These are phyloP conservation scores for Phytophthora melonis DNA, from an alignment of 352 stramenopile genomes.

Conservation along the genomic window DNA sequence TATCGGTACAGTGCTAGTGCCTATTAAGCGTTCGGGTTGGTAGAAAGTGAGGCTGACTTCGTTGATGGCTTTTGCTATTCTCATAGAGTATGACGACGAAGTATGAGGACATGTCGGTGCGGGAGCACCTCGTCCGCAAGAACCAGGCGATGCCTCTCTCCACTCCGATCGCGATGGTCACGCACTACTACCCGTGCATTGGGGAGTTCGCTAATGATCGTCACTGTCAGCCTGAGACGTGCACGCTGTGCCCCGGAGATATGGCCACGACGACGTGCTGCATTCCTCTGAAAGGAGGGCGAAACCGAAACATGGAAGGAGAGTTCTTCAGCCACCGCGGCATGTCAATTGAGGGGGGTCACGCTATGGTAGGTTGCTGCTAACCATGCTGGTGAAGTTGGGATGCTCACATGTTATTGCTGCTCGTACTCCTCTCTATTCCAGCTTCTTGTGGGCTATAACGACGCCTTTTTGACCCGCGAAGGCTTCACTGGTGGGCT, in stretches of 20 bases:
- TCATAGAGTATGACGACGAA: constrained; percentile 76
- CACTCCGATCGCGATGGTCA: constrained; percentile 76
- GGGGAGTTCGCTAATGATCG: constrained; percentile 59
- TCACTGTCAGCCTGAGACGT: constrained; percentile 70
- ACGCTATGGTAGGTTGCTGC: constrained; percentile 66
- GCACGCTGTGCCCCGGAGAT: constrained; percentile 76
- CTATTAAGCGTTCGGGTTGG: neutral
- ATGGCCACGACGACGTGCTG: constrained; percentile 86
- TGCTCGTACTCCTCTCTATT: neutral
- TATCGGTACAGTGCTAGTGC: constrained; percentile 48
- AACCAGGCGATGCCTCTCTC: constrained; percentile 85
- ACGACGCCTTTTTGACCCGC: constrained; percentile 77
- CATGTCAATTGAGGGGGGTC: constrained; percentile 83
- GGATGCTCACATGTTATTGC: neutral
- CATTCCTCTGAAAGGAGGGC: constrained; percentile 70
- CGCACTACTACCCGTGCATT: constrained; percentile 87
- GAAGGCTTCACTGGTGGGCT: constrained; percentile 79
- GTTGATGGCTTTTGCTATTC: neutral
- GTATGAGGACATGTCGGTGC: constrained; percentile 85
- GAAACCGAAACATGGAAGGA: constrained; percentile 86
- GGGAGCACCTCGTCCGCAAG: constrained; percentile 73
- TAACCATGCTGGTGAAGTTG: neutral
- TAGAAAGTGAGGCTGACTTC: neutral
- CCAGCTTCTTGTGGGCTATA: constrained; percentile 83
- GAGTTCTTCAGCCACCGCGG: constrained; percentile 85